Conservation (phyloP, 441 rosid species). For the Pelargonium citronellum region DNA sequence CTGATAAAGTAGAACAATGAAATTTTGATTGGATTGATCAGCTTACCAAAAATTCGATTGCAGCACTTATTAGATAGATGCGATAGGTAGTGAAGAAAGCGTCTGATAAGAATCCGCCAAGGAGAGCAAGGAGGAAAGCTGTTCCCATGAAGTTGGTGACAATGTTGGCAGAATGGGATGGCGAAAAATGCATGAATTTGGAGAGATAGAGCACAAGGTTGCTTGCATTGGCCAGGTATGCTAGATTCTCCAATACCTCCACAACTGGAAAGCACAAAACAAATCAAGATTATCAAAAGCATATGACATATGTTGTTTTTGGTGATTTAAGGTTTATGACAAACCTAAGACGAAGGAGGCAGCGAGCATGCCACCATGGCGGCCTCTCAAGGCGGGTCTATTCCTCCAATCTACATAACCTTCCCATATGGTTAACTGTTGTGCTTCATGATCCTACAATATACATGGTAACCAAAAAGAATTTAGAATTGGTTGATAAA, state of each 20-base stretch:
- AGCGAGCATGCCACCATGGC: constrained; percentile 77
- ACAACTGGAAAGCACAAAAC: constrained; percentile 34
- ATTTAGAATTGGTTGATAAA: background rate
- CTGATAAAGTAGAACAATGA: constrained; percentile 1
- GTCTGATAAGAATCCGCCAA: constrained; percentile 90
- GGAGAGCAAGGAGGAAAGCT: constrained; percentile 85
- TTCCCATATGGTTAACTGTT: constrained; percentile 35
- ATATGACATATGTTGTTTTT: background rate
- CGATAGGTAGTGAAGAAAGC: constrained; percentile 70
- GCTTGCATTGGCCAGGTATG: constrained; percentile 88
- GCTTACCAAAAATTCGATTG: constrained; percentile 39
- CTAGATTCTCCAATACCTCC: constrained; percentile 89
- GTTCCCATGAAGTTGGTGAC: constrained; percentile 98
- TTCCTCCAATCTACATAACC: constrained; percentile 74
- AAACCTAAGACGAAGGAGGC: constrained; percentile 74
- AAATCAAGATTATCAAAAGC: constrained; percentile 1
- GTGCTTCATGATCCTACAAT: constrained; percentile 47
- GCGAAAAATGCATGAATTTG: constrained; percentile 74
- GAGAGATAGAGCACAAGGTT: constrained; percentile 70
- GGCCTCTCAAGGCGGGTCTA: constrained; percentile 52
- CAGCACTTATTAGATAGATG: constrained; percentile 72
- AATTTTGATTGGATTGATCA: constrained; percentile 3
- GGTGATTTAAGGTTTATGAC: constrained; percentile 17
- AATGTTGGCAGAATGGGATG: constrained; percentile 66
- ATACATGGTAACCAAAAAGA: background rate